Evolutionary conservation across 1,139 yeast species (phyloP), one percentile per base, ranked within the genome.

Genomic region (Casaregolazyma lundiana): DNA sequence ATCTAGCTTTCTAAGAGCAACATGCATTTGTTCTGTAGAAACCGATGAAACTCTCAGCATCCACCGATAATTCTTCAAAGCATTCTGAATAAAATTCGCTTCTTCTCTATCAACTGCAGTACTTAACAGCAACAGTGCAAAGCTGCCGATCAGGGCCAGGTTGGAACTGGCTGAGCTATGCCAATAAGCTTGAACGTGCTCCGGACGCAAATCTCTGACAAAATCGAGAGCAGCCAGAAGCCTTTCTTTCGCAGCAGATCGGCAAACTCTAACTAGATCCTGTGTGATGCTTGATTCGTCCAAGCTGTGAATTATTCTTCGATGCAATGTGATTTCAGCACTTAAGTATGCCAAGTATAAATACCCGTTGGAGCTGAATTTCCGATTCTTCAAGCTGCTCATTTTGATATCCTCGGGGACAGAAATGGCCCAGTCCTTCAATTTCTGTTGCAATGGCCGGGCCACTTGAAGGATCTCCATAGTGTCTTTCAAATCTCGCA

Each of bases 171-270:
- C 77, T 3, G 88, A 80, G 2, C 88, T 77, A 64, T 84, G 92
- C 96, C 96, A 88, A 64, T 86, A 87, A 6, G 94, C 79, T 60
- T 81, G 89, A 44, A 85, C 76, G 60, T 88, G 95, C 54, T 87
- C 95, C 2, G 84, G 84, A 55, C 81, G 81, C 59, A 88, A 72
- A 51, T 80, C 84, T 48, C 84, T 69, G 7, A 86, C 83, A 66
- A 87, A 85, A 46, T 85, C 94, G 50, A 86, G 78, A 1, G 95
- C 84, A 0, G 96, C 95, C 18, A 78, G 65, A n/a, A 88, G 69
- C 55, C 97, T 71, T 1, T 95, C 83, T 51, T 76, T 79, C 1
- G 96, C 96, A 0, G 96, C 96, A 21, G 81, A 73, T 41, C 96
- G 75, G 62, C 96, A 87, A 1, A 88, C 90, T 39, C 70, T 70